Conservation (phyloP, 768 basidiomycete species). For the Podaxis sp. region DNA sequence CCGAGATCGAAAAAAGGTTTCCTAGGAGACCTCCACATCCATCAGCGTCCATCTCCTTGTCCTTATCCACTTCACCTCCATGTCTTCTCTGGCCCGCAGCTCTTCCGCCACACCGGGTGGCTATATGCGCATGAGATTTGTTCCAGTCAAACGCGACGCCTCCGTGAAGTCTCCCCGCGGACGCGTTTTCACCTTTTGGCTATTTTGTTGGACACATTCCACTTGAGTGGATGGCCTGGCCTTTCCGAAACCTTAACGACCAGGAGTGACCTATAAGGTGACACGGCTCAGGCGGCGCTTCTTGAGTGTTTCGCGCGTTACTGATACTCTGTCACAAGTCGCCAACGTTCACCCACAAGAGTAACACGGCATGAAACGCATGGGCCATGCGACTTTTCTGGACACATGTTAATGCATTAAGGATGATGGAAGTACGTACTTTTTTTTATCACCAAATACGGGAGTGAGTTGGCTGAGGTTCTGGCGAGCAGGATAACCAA, state of each 20-base stretch:
- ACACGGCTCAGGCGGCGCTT: background rate
- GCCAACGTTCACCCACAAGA: background rate
- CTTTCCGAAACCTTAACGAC: no score
- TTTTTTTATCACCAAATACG: background rate
- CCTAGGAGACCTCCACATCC: background rate
- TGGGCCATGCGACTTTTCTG: background rate
- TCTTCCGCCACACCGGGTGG: background rate
- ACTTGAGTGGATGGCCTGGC: no score
- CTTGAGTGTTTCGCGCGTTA: conserved; percentile 5
- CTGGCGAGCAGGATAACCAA: background rate
- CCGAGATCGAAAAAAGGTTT: background rate
- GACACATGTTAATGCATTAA: background rate
- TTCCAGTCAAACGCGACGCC: no score
- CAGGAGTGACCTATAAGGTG: background rate
- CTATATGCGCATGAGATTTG: no score
- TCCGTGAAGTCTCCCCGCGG: no score
- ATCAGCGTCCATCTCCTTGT: background rate
- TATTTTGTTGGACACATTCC: no score
- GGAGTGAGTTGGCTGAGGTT: background rate
- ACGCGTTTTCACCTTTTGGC: no score
- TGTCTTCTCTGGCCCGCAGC: background rate
- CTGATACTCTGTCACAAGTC: conserved; percentile 1
- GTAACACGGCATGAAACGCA: background rate
- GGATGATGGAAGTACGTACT: background rate
- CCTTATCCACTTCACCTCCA: no score